A percentile compares a stretch with the other conserved stretches of the same genome.
Evolutionary conservation across 495 filamentous ascomycete genomes (phyloP).

Genomic region (Penicillium flavigenum): DNA sequence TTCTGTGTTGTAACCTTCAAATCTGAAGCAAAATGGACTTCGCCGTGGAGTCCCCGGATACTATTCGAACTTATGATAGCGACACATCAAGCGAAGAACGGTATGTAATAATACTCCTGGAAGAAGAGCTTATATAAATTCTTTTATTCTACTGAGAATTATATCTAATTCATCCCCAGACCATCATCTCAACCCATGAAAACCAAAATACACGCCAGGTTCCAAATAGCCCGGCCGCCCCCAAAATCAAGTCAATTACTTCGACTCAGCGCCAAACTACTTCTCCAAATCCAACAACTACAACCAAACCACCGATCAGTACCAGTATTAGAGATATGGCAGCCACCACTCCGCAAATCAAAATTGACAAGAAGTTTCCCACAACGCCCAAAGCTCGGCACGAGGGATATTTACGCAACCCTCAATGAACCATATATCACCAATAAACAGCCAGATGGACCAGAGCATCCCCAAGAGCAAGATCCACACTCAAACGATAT

Average conservation of each 20-base stretch:
- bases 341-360: constrained; percentile 33
- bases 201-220: constrained; percentile 30
- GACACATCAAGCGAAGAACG: constrained; percentile 28
- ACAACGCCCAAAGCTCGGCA: constrained; percentile 27
- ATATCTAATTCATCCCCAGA: constrained; percentile 8
- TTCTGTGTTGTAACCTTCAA: not conserved
- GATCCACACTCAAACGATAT: not conserved
- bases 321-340: constrained; percentile 41
- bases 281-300: constrained; percentile 45
- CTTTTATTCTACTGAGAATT: not conserved
- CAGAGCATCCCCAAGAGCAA: constrained; percentile 14
- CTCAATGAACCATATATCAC: constrained; percentile 31
- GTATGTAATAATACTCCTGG: constrained; percentile 13
- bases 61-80: constrained; percentile 24
- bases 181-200: constrained; percentile 12
- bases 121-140: not conserved
- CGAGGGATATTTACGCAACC: constrained; percentile 36
- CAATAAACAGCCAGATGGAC: not conserved
- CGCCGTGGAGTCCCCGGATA: constrained; percentile 15
- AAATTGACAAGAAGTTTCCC: constrained; percentile 26
- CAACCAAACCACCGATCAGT: constrained; percentile 27
- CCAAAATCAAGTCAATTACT: constrained; percentile 32
- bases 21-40: not conserved
- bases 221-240: constrained; percentile 39
- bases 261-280: constrained; percentile 33